These are phyloP conservation scores for Apiospora malaysiana DNA, from an alignment of 2,329 filamentous ascomycete species.

Conservation along the genomic window DNA sequence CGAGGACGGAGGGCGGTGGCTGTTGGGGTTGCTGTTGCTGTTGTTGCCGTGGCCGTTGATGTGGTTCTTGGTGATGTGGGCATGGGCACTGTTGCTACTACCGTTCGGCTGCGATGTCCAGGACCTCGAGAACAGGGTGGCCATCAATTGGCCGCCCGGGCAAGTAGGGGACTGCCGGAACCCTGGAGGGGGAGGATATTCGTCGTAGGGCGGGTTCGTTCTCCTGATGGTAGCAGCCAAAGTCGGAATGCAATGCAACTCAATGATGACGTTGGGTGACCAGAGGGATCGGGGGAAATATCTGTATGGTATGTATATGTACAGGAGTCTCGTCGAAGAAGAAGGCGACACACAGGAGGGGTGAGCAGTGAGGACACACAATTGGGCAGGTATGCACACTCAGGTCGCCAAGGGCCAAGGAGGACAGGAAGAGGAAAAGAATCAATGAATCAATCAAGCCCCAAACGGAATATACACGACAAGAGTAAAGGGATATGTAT, in stretches of 20 bases:
- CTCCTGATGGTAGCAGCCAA: slow-evolving; percentile 16
- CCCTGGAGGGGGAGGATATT: slow-evolving; percentile 5
- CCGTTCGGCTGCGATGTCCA: slow-evolving; percentile 16
- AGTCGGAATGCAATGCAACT: slow-evolving; percentile 3
- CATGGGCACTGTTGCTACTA: neutral
- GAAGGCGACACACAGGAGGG: slow-evolving; percentile 5
- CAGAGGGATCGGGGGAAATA: neutral
- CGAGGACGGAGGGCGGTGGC: neutral
- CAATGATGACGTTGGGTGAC: neutral
- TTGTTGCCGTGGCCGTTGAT: neutral
- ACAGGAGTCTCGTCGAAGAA: neutral
- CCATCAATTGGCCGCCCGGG: slow-evolving; percentile 24
- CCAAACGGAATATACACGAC: neutral
- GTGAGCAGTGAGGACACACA: neutral
- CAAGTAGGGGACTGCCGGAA: slow-evolving; percentile 18
- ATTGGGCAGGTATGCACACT: neutral
- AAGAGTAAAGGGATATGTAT: neutral
- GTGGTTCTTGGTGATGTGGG: neutral
- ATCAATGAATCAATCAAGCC: too few relatives aligned
- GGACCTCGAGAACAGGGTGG: slow-evolving; percentile 13
- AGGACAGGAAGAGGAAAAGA: neutral
- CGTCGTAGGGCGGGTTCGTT: slow-evolving; percentile 10
- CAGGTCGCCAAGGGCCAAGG: neutral
- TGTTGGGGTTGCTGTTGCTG: neutral
- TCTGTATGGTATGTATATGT: neutral